These are phyloP conservation scores for Inosperma sp. DNA, from an alignment of 768 basidiomycete species.

Conservation along the genomic window DNA sequence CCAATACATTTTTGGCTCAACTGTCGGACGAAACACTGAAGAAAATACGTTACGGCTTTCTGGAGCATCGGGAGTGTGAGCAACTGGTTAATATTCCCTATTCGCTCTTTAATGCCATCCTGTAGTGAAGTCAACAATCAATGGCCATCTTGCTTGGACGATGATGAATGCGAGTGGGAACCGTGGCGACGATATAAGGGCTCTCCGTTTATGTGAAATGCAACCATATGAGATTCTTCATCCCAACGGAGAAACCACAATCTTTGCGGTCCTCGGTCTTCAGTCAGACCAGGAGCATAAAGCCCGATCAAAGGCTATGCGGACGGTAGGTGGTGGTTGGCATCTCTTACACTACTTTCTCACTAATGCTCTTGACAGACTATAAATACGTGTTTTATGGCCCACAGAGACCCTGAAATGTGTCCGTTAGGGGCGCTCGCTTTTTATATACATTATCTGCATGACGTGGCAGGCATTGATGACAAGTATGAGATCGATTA, in stretches of 20 bases:
- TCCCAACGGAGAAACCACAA: slow-evolving; percentile 12
- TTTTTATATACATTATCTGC: slow-evolving; percentile 26
- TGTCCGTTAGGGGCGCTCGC: slow-evolving; percentile 28
- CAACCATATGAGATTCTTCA: slow-evolving; percentile 19
- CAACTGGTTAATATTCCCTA: not conserved
- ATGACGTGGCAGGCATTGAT: slow-evolving; percentile 19
- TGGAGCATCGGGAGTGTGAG: slow-evolving; percentile 17
- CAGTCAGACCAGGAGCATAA: slow-evolving; percentile 12
- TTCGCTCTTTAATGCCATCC: not conserved
- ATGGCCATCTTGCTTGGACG: slow-evolving; percentile 21
- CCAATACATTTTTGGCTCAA: slow-evolving; percentile 21
- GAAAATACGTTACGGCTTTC: slow-evolving; percentile 15
- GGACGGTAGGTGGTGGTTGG: slow-evolving; percentile 1
- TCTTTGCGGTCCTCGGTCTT: slow-evolving; percentile 11
- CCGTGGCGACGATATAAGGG: slow-evolving; percentile 20
- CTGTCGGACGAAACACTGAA: slow-evolving; percentile 14
- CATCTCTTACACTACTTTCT: no score
- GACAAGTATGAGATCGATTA: slow-evolving; percentile 21
- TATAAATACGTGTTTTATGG: slow-evolving; percentile 26
- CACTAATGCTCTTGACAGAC: no score
- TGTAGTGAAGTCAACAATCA: slow-evolving; percentile 10
- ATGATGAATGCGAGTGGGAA: slow-evolving; percentile 18
- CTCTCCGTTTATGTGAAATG: slow-evolving; percentile 18
- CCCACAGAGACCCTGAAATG: slow-evolving; percentile 21
- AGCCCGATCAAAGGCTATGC: not conserved